Evolutionary conservation across 164 flowering plant species (phyloP).

Genomic region (Kalanchoe fedtschenkoi): DNA sequence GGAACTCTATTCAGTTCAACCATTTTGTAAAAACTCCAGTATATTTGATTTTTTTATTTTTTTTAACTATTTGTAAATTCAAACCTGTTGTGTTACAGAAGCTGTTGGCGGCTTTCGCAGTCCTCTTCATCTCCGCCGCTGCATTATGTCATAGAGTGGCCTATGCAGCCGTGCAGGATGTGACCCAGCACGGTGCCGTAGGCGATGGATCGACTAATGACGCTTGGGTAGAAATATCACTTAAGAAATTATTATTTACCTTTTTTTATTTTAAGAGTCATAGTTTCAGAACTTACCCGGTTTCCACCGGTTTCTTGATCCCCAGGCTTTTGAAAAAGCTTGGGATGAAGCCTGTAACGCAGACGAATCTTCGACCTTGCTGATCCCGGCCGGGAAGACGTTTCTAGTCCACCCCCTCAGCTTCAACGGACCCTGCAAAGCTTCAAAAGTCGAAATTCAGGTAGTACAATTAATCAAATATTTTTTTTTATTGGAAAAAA

Average conservation of each 20-base stretch:
- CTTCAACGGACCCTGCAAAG: slow-evolving; percentile 2
- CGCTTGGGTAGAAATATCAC: background rate
- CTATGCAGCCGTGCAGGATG: background rate
- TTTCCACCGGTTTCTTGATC: background rate
- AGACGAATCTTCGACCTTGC: background rate
- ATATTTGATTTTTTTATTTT: background rate
- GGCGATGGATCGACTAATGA: background rate
- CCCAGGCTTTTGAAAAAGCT: background rate
- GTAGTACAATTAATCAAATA: background rate
- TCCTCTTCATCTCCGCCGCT: background rate
- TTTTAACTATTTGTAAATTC: background rate
- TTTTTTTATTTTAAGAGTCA: background rate
- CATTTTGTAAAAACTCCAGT: background rate
- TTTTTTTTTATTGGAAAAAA: background rate
- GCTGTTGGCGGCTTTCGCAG: background rate
- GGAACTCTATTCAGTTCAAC: too few relatives aligned
- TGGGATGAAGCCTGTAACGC: background rate
- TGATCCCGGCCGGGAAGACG: background rate
- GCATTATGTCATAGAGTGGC: background rate
- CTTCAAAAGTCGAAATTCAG: background rate
- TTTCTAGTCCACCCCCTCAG: background rate
- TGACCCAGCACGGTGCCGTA: background rate
- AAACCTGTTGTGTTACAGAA: background rate
- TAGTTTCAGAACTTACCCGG: background rate
- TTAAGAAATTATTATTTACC: too few relatives aligned